Evolutionary conservation across 2,329 filamentous ascomycete genomes (phyloP).

Genomic region (Cladosporium cucumerinum): DNA sequence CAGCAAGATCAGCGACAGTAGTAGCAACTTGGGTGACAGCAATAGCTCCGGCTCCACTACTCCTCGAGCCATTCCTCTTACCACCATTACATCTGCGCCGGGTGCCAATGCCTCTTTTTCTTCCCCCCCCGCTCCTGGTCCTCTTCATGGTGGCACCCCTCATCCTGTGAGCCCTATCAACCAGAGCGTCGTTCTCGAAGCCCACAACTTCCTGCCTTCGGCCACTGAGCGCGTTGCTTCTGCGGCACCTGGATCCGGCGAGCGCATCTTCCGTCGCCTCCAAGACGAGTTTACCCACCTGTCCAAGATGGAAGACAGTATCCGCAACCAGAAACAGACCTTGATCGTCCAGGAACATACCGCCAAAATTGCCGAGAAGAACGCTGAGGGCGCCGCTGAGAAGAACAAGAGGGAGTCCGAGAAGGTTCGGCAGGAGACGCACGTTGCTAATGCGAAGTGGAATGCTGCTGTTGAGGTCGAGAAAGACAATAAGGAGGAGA

Average conservation of each 20-base stretch:
- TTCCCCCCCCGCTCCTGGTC: not conserved
- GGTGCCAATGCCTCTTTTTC: not conserved
- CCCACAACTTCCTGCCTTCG: not conserved
- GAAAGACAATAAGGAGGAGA: not conserved
- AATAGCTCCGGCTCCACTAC: not conserved
- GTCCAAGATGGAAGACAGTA: not conserved
- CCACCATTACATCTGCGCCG: not conserved
- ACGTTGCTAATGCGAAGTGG: not conserved
- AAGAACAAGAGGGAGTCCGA: not conserved
- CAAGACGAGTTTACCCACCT: not conserved
- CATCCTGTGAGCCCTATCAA: not conserved
- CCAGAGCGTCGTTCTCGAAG: not conserved
- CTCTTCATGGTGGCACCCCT: not conserved
- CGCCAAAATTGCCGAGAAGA: not conserved
- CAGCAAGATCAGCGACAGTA: not conserved
- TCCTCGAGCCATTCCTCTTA: not conserved
- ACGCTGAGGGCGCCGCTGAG: not conserved
- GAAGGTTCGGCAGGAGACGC: not conserved
- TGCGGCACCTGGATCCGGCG: not conserved
- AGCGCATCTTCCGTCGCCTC: not conserved
- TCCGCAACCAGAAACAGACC: not conserved
- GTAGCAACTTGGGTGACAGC: not conserved
- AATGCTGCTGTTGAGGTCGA: not conserved
- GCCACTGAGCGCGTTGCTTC: not conserved
- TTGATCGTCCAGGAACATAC: not conserved